Conservation (phyloP, 2,329 filamentous ascomycete genomes). For the Colletotrichum spinosum region DNA sequence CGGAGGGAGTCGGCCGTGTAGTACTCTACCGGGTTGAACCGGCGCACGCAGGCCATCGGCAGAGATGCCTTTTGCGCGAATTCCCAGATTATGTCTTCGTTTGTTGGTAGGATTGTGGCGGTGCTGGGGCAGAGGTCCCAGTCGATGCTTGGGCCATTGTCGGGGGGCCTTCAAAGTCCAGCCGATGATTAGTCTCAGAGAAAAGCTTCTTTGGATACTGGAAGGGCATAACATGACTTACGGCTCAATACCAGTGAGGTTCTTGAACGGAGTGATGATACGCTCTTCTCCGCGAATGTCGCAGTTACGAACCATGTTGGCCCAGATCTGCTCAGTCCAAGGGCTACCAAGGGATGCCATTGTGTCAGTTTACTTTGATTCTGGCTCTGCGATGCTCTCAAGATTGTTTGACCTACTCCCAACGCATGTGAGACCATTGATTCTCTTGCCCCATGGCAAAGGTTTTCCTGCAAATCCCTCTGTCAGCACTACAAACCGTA, state of each 20-base stretch:
- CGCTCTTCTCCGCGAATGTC: conserved; percentile 6
- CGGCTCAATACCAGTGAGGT: conserved; percentile 7
- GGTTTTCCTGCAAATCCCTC: not conserved
- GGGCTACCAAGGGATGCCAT: not conserved
- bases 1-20: not conserved
- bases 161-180: not conserved
- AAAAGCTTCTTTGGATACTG: not conserved
- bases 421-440: conserved; percentile 2
- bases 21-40: conserved; percentile 4
- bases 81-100: not conserved
- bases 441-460: conserved; percentile 2
- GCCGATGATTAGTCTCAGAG: not conserved
- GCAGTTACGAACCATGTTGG: conserved; percentile 12
- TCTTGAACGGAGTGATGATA: conserved; percentile 2
- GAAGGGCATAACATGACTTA: not conserved
- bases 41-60: conserved; percentile 10
- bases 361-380: not conserved
- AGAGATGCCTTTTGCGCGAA: conserved; percentile 9
- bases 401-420: not conserved
- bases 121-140: conserved; percentile 13
- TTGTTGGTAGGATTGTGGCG: not conserved
- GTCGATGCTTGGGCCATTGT: not conserved
- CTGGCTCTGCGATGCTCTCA: not conserved
- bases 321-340: conserved; percentile 14
- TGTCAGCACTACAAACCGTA: not conserved